phyloP scores from a whole-genome alignment of 1,284 basidiomycete genomes.

The Irpex rosettiformis region DNA sequence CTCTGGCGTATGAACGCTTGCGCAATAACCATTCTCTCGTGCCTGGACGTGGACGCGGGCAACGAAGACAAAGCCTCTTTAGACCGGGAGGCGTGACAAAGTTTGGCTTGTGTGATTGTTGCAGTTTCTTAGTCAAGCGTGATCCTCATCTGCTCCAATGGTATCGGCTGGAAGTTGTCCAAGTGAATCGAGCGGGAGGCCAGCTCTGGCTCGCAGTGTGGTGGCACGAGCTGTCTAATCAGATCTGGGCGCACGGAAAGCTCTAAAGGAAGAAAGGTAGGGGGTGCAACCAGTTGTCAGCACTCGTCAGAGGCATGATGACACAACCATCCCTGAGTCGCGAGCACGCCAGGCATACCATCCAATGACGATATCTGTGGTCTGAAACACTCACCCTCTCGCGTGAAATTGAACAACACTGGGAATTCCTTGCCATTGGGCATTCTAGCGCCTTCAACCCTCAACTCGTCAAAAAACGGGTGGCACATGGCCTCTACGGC shows the following conservation, averaged over 20 bases:
- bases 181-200: conserved; percentile 83
- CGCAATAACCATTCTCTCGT: not conserved
- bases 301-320: conserved; percentile 10
- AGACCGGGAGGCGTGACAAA: not conserved
- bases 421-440: conserved; percentile 97
- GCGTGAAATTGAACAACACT: conserved; percentile 92
- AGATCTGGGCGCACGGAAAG: conserved; percentile 95
- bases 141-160: conserved; percentile 88
- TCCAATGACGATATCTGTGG: not conserved
- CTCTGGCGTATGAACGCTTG: not conserved
- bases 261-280: conserved; percentile 52
- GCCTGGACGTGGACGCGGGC: not conserved
- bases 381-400: conserved; percentile 68
- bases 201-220: conserved; percentile 87
- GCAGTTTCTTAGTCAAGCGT: conserved; percentile 63
- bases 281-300: conserved; percentile 12
- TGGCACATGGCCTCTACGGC: conserved; percentile 94
- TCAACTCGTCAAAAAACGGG: conserved; percentile 97
- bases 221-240: conserved; percentile 87
- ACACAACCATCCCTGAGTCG: not conserved
- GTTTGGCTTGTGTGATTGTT: conserved; percentile 24
- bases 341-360: conserved; percentile 5
- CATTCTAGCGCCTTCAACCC: conserved; percentile 87
- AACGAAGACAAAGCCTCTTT: not conserved
- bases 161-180: conserved; percentile 92